phyloP scores from a whole-genome alignment of 1,284 basidiomycete genomes.

The Irpex sp. region DNA sequence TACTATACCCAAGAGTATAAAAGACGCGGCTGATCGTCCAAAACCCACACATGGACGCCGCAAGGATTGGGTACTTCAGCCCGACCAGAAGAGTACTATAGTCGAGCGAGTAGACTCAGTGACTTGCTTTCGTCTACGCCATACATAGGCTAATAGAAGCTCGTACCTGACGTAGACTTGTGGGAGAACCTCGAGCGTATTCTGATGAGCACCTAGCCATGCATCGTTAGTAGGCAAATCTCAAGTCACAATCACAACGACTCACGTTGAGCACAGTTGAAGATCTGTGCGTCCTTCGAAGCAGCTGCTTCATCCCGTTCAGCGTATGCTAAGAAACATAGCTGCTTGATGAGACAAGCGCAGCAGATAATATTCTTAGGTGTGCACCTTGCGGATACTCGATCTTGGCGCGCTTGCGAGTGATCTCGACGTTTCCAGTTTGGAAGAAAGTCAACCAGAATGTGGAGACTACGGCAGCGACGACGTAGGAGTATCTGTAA shows the following conservation, averaged over 20 bases:
- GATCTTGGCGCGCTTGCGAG: conserved; percentile 51
- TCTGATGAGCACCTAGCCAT: conserved; percentile 59
- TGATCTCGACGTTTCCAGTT: conserved; percentile 36
- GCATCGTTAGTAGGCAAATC: neutral
- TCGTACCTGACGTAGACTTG: conserved; percentile 9
- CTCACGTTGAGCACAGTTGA: conserved; percentile 57
- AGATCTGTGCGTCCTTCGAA: conserved; percentile 30
- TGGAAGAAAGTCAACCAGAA: conserved; percentile 48
- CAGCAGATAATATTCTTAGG: neutral
- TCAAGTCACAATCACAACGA: neutral
- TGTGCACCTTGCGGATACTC: conserved; percentile 57
- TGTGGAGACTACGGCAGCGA: conserved; percentile 46
- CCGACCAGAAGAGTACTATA: conserved; percentile 51
- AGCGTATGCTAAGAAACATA: conserved; percentile 41
- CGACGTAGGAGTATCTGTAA: conserved; percentile 44
- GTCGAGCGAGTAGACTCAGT: conserved; percentile 5
- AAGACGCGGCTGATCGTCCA: conserved; percentile 54
- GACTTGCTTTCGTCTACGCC: neutral
- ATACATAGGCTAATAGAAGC: neutral
- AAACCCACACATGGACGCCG: conserved; percentile 45
- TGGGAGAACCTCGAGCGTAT: conserved; percentile 54
- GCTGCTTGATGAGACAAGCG: conserved; percentile 5
- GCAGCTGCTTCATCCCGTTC: conserved; percentile 39
- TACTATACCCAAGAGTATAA: conserved; percentile 57
- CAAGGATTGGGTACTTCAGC: conserved; percentile 49